Evolutionary conservation across 495 filamentous ascomycete species (phyloP).

Genomic region (Penicillium longicatenatum): DNA sequence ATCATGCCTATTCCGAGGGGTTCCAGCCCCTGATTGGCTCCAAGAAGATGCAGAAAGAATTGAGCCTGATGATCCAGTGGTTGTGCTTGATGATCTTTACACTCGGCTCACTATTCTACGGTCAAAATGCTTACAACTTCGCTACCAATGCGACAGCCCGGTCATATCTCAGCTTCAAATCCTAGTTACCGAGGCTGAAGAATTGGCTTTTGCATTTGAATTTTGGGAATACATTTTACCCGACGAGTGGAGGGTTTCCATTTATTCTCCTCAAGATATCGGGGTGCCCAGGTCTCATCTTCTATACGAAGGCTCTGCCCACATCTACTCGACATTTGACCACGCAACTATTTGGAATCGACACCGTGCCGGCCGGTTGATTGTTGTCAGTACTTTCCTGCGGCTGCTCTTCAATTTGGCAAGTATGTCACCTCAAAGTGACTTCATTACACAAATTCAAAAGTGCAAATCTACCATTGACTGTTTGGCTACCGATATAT

Average conservation of each 20-base stretch:
- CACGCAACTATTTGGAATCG: slow-evolving; percentile 32
- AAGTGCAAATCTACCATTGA: slow-evolving; percentile 16
- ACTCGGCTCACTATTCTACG: not conserved
- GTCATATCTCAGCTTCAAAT: not conserved
- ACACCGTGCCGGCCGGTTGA: slow-evolving; percentile 28
- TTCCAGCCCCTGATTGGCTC: slow-evolving; percentile 22
- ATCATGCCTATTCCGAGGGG: slow-evolving; percentile 2
- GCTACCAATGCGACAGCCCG: not conserved
- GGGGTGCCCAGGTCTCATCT: not conserved
- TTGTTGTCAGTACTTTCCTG: slow-evolving; percentile 25
- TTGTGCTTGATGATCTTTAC: not conserved
- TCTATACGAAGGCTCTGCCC: slow-evolving; percentile 4
- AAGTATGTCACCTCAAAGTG: not conserved
- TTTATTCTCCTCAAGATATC: not conserved
- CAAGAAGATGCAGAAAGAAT: slow-evolving; percentile 8
- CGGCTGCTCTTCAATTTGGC: slow-evolving; percentile 16
- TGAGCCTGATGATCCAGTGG: slow-evolving; percentile 10
- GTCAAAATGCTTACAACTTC: not conserved
- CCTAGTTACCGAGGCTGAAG: not conserved
- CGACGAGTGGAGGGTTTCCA: slow-evolving; percentile 14
- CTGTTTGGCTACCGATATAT: slow-evolving; percentile 6
- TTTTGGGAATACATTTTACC: slow-evolving; percentile 17
- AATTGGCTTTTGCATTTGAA: not conserved
- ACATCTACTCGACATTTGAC: slow-evolving; percentile 22
- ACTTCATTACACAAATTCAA: not conserved